Percentiles rank a stretch among this genome's conserved stretches.
phyloP scores from a whole-genome alignment of 2,329 filamentous ascomycete genomes.

The Tolypocladium tundrense region DNA sequence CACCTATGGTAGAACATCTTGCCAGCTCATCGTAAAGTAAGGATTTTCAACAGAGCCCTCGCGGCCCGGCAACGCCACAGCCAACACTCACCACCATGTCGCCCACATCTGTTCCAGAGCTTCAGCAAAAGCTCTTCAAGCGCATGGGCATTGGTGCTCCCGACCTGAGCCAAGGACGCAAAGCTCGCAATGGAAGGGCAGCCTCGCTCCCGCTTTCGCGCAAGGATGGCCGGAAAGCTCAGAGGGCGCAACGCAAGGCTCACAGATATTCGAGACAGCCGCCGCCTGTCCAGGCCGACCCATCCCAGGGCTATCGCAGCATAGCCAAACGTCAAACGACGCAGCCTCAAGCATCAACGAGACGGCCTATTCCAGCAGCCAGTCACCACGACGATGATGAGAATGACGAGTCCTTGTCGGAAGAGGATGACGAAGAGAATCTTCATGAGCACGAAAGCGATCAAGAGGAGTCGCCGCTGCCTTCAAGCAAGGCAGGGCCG shows the following conservation, averaged over 20 bases:
- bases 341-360: neutral
- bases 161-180: slow-evolving; percentile 5
- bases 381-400: slow-evolving; percentile 3
- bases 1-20: neutral
- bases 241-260: slow-evolving; percentile 50
- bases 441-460: slow-evolving; percentile 12
- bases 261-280: slow-evolving; percentile 15
- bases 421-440: slow-evolving; percentile 1
- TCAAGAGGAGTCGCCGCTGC: slow-evolving; percentile 13
- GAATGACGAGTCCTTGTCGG: slow-evolving; percentile 1
- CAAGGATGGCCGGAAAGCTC: slow-evolving; percentile 58
- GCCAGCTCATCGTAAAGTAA: neutral
- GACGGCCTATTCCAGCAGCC: neutral
- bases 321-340: neutral
- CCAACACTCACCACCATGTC: slow-evolving; percentile 7
- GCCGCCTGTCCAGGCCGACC: neutral
- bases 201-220: slow-evolving; percentile 21
- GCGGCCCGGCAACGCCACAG: neutral
- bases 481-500: slow-evolving; percentile 18
- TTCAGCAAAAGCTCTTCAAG: slow-evolving; percentile 27
- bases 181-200: slow-evolving; percentile 1
- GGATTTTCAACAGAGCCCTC: neutral
- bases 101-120: slow-evolving; percentile 17
- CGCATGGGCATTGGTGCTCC: slow-evolving; percentile 23
- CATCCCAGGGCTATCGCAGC: neutral